Evolutionary conservation across 1,139 yeast genomes (phyloP).

Genomic region (Pichia cactophila): DNA sequence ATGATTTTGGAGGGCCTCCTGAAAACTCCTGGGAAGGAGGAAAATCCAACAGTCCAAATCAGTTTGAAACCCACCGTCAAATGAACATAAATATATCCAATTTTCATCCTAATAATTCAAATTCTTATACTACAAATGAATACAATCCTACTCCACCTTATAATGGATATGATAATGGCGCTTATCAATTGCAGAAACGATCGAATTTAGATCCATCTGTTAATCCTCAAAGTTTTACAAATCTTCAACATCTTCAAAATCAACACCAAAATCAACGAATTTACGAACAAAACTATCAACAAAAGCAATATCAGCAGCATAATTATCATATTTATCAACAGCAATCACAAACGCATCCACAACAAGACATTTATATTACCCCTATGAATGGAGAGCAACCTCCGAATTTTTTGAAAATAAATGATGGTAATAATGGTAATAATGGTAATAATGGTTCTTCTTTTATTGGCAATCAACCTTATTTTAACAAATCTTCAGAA

Average conservation of each 20-base stretch:
- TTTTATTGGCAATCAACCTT: neutral
- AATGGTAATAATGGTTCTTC: neutral
- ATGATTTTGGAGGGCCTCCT: neutral
- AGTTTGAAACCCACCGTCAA: neutral
- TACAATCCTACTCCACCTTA: neutral
- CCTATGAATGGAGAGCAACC: neutral
- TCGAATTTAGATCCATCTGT: neutral
- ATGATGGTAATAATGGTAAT: neutral
- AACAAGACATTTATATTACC: neutral
- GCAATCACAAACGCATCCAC: neutral
- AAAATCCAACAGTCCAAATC: neutral
- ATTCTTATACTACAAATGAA: neutral
- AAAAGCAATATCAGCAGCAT: conserved; percentile 11
- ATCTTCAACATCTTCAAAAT: neutral
- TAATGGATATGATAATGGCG: neutral
- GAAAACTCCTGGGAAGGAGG: neutral
- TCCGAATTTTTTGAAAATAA: neutral
- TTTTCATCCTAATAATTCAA: neutral
- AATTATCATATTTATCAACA: conserved; percentile 7
- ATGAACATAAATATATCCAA: neutral
- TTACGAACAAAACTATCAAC: conserved; percentile 12
- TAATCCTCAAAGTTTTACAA: neutral
- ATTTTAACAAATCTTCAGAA: neutral
- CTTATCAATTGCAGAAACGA: neutral
- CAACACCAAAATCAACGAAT: conserved; percentile 5